These are phyloP conservation scores for Umbelopsis sp. DNA, from an alignment of 371 early-diverging fungal genomes.

Conservation along the genomic window DNA sequence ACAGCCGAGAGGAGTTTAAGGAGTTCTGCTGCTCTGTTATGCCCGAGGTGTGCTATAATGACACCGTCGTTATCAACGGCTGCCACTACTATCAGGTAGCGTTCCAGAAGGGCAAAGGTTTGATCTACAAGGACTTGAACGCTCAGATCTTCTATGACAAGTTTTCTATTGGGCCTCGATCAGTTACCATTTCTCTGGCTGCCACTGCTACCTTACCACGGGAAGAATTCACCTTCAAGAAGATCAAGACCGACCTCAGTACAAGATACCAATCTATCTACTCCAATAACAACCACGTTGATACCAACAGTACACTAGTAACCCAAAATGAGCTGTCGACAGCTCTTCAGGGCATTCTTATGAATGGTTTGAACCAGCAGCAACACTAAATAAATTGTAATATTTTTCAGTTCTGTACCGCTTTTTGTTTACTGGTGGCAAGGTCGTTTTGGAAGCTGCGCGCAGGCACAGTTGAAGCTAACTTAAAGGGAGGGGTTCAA, in stretches of 20 bases:
- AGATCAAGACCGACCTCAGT: constrained; percentile 6
- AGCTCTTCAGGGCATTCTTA: constrained; percentile 5
- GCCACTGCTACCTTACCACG: constrained; percentile 5
- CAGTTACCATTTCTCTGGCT: constrained; percentile 1
- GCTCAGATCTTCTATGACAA: constrained; percentile 14
- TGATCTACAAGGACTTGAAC: constrained; percentile 16
- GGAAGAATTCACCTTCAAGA: constrained; percentile 16
- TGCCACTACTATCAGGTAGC: constrained; percentile 8
- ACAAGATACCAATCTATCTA: constrained; percentile 12
- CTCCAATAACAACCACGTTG: constrained; percentile 10
- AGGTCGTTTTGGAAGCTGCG: neutral
- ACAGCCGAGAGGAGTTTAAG: constrained; percentile 14
- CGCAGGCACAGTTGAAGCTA: too few species aligned
- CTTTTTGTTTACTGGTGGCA: neutral
- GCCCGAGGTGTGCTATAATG: constrained; percentile 14
- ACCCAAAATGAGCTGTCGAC: constrained; percentile 1
- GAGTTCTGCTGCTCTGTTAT: constrained; percentile 17
- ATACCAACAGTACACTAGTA: constrained; percentile 12
- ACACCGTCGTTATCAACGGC: constrained; percentile 9
- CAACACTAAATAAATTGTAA: constrained; percentile 12
- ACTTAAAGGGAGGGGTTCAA: too few species aligned
- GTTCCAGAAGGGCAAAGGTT: constrained; percentile 14
- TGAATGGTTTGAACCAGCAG: constrained; percentile 13
- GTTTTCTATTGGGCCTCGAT: constrained; percentile 8
- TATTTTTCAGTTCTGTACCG: neutral